Conservation (phyloP, 768 basidiomycete species). For the Hygrocybe coccinea region DNA sequence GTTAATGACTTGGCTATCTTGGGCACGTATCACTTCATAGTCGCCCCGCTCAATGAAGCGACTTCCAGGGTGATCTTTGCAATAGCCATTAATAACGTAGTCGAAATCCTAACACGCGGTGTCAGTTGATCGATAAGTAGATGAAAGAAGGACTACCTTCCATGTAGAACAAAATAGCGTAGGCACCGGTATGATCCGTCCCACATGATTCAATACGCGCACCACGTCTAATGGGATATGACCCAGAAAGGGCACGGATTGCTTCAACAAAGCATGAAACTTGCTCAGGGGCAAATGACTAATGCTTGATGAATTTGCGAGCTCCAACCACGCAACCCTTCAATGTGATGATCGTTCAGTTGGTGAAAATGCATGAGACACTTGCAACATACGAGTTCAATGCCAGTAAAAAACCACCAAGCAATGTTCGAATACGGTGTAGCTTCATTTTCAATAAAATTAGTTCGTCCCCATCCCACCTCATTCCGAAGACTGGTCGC, state of each 20-base stretch:
- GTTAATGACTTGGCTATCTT: background rate
- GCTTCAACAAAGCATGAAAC: background rate
- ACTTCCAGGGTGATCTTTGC: background rate
- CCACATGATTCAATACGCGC: background rate
- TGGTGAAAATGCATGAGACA: too few relatives aligned
- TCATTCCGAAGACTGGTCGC: too few relatives aligned
- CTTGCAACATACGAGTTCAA: too few relatives aligned
- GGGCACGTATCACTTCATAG: background rate
- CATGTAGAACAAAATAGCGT: constrained; percentile 2
- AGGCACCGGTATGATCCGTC: background rate
- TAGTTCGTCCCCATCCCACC: too few relatives aligned
- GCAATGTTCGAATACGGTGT: too few relatives aligned
- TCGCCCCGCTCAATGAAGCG: background rate
- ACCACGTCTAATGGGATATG: background rate
- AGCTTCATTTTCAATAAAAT: too few relatives aligned
- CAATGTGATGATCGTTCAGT: too few relatives aligned
- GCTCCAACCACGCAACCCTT: too few relatives aligned
- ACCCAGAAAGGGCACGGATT: background rate
- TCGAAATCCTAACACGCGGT: constrained; percentile 8
- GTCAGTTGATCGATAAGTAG: background rate
- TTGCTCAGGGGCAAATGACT: background rate
- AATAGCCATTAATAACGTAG: constrained; percentile 5
- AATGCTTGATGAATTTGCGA: too few relatives aligned
- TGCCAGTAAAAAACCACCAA: too few relatives aligned
- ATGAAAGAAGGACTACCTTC: background rate